phyloP scores from a whole-genome alignment of 2,329 filamentous ascomycete genomes.

The Annulohypoxylon truncatum region DNA sequence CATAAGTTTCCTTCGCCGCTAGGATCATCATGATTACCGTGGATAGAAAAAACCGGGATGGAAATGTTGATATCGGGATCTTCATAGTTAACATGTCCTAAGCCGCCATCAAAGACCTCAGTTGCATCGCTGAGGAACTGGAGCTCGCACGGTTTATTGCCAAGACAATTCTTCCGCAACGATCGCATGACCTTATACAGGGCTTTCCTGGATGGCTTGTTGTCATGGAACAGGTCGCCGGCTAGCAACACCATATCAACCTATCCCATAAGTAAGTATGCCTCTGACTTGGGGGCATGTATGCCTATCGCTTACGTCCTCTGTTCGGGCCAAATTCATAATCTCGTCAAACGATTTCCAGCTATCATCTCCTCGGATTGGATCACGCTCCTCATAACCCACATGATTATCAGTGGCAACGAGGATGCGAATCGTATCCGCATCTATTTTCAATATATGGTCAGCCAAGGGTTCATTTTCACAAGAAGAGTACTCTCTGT shows the following conservation, averaged over 20 bases:
- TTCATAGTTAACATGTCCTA: slow-evolving; percentile 97
- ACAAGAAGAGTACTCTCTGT: slow-evolving; percentile 3
- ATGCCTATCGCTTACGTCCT: slow-evolving; percentile 73
- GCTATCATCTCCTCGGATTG: slow-evolving; percentile 94
- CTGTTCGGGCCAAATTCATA: slow-evolving; percentile 84
- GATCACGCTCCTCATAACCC: slow-evolving; percentile 92
- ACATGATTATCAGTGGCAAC: slow-evolving; percentile 98
- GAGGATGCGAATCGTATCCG: slow-evolving; percentile 93
- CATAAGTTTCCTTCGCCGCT: slow-evolving; percentile 95
- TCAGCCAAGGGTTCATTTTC: slow-evolving; percentile 49
- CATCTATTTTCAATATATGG: slow-evolving; percentile 32
- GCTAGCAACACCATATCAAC: slow-evolving; percentile 97
- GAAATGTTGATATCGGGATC: slow-evolving; percentile 97
- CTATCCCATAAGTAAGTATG: slow-evolving; percentile 52
- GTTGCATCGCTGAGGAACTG: slow-evolving; percentile 94
- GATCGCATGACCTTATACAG: slow-evolving; percentile 99
- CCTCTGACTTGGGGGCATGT: not conserved
- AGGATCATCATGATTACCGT: slow-evolving; percentile 97
- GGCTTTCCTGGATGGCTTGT: slow-evolving; percentile 93
- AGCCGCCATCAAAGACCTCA: slow-evolving; percentile 88
- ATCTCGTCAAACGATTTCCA: slow-evolving; percentile 97
- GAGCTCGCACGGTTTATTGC: slow-evolving; percentile 94
- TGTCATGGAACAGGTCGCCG: slow-evolving; percentile 97
- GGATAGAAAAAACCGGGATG: slow-evolving; percentile 97
- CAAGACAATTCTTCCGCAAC: slow-evolving; percentile 90